Conservation (phyloP, 2,329 filamentous ascomycete genomes). For the Fusarium decemcellulare region DNA sequence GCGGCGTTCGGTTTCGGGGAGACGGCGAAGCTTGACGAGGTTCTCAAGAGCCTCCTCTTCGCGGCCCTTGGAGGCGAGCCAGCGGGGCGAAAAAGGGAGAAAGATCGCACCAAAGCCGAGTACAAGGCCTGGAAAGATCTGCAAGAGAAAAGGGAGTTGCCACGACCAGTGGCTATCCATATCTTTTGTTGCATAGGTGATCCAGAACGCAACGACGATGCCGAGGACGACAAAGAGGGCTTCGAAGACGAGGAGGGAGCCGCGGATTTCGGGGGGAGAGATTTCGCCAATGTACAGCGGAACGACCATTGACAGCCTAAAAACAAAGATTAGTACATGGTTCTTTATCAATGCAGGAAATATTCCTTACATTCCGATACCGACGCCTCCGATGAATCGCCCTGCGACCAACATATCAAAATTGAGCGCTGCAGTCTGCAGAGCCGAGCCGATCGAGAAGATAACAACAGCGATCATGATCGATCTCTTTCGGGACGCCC, state of each 20-base stretch:
- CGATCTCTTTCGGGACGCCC: neutral
- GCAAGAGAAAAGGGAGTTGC: conserved; percentile 20
- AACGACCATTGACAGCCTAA: conserved; percentile 1
- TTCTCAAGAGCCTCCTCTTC: conserved; percentile 11
- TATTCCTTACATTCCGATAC: neutral
- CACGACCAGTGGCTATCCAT: conserved; percentile 26
- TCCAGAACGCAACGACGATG: conserved; percentile 47
- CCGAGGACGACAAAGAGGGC: conserved; percentile 4
- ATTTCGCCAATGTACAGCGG: conserved; percentile 2
- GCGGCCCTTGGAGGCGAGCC: conserved; percentile 14
- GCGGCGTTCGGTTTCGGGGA: conserved; percentile 34
- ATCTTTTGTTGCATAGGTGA: conserved; percentile 43
- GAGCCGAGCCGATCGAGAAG: neutral
- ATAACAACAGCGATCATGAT: conserved; percentile 4
- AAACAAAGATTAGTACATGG: neutral
- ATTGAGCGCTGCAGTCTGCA: conserved; percentile 1
- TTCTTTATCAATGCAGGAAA: neutral
- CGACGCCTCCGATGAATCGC: neutral
- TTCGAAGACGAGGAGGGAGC: conserved; percentile 6
- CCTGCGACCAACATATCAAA: neutral
- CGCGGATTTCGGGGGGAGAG: conserved; percentile 3
- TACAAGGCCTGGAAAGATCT: conserved; percentile 9
- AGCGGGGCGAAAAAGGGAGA: conserved; percentile 9
- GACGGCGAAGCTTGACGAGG: conserved; percentile 32
- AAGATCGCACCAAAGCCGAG: conserved; percentile 6